Base-by-base conservation (phyloP, 2,329 filamentous ascomycete genomes). In the Diaporthe sp. region DNA sequence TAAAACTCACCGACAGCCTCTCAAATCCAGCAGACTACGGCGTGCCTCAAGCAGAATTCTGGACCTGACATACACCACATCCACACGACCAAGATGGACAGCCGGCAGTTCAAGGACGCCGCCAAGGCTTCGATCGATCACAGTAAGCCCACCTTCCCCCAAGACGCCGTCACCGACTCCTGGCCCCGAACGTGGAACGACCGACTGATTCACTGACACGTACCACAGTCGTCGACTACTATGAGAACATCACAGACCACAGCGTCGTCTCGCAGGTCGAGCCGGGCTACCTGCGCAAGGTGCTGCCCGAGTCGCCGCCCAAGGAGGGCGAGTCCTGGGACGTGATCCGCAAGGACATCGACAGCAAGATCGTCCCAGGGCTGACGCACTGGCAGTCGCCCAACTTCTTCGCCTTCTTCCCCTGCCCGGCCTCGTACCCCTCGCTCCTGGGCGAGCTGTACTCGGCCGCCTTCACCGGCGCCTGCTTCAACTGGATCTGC, bases 401-500 rank as follows among this genome's bases (percentile, higher is more conserved):
- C 22, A 95, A 96, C 82, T 98, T 98, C 88, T 95, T 98, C 91
- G 96, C 96, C 59, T 98, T 97, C 88, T 98, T 97, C 85, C 94
- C 96, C 1, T 95, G 95, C 68, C 92, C 91, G 34, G 92, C 93
- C 72, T 94, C 93, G 49, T 98, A 93, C 82, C 95, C 96, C 0
- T 91, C 92, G 39, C 96, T 98, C 83, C 89, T 98, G 15, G 96
- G 95, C 28, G 96, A 98, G 85, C 92, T 98, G 87, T 98, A 98
- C 87, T 95, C 92, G 58, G 93, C 94, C 7, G 94, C 95, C 9
- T 96, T 98, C 85, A 97, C 92, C 17, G 94, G 94, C 22, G 95
- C 96, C 1, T 95, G 95, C 53, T 98, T 98, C 88, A 98, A 98
- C 85, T 98, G 96, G 96, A 92, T 98, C 78, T 98, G 96, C 85